Evolutionary conservation across 257 asterid species (phyloP).

Genomic region (Prunella vulgaris): DNA sequence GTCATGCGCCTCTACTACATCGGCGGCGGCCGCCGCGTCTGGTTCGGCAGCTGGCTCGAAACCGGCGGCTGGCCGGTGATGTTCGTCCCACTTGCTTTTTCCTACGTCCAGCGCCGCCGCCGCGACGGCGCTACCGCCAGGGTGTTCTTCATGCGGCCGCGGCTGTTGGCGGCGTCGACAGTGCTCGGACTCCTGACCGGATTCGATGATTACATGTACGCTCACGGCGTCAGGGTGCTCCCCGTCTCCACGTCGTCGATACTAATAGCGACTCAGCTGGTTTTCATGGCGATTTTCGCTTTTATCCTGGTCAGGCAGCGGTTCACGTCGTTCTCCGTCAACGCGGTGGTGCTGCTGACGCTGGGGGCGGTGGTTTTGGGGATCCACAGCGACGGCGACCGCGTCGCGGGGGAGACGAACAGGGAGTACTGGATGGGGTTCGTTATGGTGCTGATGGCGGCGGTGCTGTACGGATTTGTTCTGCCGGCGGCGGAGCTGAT

Average conservation of each 20-base stretch:
- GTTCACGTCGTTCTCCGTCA: slow-evolving; percentile 16
- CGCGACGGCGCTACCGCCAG: not conserved
- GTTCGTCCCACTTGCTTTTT: slow-evolving; percentile 27
- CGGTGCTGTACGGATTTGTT: slow-evolving; percentile 40
- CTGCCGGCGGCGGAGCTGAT: slow-evolving; percentile 38
- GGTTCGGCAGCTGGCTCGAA: slow-evolving; percentile 26
- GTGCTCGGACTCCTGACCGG: slow-evolving; percentile 36
- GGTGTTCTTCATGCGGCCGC: slow-evolving; percentile 21
- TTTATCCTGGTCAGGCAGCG: slow-evolving; percentile 1
- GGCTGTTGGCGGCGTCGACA: slow-evolving; percentile 22
- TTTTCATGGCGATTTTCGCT: slow-evolving; percentile 15
- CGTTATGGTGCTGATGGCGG: slow-evolving; percentile 35
- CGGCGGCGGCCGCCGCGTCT: slow-evolving; percentile 2
- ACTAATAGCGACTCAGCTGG: slow-evolving; percentile 16
- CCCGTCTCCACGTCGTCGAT: slow-evolving; percentile 16
- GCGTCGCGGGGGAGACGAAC: slow-evolving; percentile 17
- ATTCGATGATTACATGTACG: slow-evolving; percentile 33
- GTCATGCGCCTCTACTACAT: slow-evolving; percentile 17
- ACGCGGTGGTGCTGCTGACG: slow-evolving; percentile 25
- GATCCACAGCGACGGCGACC: slow-evolving; percentile 22
- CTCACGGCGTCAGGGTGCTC: not conserved
- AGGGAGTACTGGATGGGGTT: slow-evolving; percentile 23
- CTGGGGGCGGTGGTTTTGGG: slow-evolving; percentile 31
- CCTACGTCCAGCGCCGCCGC: slow-evolving; percentile 31
- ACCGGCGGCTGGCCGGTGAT: slow-evolving; percentile 35